Conservation (phyloP, 2,329 filamentous ascomycete species). For the Dichotomopilus funicola region DNA sequence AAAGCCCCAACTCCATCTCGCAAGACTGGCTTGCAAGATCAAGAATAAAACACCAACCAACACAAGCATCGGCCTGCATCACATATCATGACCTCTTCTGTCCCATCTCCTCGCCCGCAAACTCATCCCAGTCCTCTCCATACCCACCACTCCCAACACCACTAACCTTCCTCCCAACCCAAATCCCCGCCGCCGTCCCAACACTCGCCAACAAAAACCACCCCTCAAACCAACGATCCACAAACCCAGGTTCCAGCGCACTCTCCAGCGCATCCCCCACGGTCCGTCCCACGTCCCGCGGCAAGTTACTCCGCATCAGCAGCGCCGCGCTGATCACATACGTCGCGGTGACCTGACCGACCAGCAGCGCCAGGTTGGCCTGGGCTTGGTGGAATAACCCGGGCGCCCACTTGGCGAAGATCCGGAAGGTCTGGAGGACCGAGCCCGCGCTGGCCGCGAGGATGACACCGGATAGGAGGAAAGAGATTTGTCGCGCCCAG, state of each 20-base stretch:
- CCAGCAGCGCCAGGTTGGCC: conserved; percentile 70
- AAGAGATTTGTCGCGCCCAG: conserved; percentile 81
- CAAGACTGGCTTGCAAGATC: not conserved
- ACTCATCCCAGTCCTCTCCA: conserved; percentile 54
- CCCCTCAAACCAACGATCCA: conserved; percentile 79
- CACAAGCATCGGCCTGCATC: not conserved
- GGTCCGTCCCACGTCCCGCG: conserved; percentile 66
- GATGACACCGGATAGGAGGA: conserved; percentile 75
- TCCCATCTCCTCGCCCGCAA: conserved; percentile 62
- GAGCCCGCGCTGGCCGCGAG: conserved; percentile 74
- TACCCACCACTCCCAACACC: conserved; percentile 27
- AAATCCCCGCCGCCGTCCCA: conserved; percentile 64
- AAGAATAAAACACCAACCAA: not conserved
- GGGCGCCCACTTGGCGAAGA: conserved; percentile 71
- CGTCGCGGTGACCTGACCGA: conserved; percentile 74
- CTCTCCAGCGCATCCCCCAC: conserved; percentile 73
- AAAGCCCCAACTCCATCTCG: not conserved
- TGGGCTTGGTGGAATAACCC: conserved; percentile 65
- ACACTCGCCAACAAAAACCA: conserved; percentile 71
- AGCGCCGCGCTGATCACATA: conserved; percentile 79
- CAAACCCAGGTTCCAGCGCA: conserved; percentile 64
- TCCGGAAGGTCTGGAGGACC: conserved; percentile 76
- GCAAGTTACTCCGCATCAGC: conserved; percentile 70
- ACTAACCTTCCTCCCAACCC: conserved; percentile 59
- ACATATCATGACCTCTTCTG: conserved; percentile 54